phyloP scores from a whole-genome alignment of 2,329 filamentous ascomycete genomes.

The Calycina marina region DNA sequence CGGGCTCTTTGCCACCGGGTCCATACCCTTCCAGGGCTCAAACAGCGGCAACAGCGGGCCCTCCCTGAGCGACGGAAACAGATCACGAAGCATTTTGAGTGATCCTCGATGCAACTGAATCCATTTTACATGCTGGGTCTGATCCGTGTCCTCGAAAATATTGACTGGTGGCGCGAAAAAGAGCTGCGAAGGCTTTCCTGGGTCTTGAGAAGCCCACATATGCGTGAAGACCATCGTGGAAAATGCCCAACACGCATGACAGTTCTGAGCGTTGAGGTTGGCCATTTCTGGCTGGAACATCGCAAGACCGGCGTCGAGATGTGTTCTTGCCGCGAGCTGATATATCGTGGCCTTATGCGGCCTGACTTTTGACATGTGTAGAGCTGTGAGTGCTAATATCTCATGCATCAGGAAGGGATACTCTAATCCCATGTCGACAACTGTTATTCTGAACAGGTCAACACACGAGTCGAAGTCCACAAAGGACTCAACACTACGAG shows the following conservation, averaged over 20 bases:
- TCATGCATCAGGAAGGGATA: constrained; percentile 1
- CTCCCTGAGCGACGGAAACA: constrained; percentile 11
- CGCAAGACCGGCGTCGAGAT: constrained; percentile 20
- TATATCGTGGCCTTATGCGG: constrained; percentile 11
- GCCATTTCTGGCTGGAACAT: constrained; percentile 28
- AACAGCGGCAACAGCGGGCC: constrained; percentile 17
- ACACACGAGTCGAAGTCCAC: constrained; percentile 6
- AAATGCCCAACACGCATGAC: constrained; percentile 22
- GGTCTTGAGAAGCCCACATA: constrained; percentile 18
- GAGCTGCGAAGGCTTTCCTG: constrained; percentile 12
- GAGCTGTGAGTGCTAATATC: background rate
- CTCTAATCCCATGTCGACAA: constrained; percentile 15
- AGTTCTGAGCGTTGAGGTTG: constrained; percentile 26
- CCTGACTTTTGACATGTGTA: constrained; percentile 21
- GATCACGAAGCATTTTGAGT: constrained; percentile 10
- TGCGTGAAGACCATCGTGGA: constrained; percentile 23
- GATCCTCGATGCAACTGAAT: constrained; percentile 21
- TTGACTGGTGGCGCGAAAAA: constrained; percentile 23
- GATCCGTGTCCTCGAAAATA: constrained; percentile 15
- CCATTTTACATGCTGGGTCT: constrained; percentile 19
- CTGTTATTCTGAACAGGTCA: constrained; percentile 13
- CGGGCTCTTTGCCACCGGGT: constrained; percentile 6
- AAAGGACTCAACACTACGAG: constrained; percentile 20
- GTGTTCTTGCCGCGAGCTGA: constrained; percentile 20
- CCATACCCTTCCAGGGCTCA: constrained; percentile 10